These are phyloP conservation scores for Fennellomyces sp. DNA, from an alignment of 371 early-diverging fungal species.

Conservation along the genomic window DNA sequence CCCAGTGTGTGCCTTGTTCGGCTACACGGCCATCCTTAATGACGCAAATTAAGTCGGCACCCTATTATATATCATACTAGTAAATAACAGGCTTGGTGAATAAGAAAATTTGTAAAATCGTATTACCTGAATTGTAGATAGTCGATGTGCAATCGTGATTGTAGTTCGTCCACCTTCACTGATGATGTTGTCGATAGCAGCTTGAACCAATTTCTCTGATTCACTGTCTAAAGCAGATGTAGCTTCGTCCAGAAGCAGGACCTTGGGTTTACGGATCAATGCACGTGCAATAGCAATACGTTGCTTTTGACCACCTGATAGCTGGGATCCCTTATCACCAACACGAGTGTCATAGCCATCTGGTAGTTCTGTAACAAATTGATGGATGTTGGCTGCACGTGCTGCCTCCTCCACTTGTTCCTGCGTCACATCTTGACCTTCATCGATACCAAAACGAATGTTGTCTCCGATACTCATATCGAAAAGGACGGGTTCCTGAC, in stretches of 20 bases:
- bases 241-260: conserved; percentile 94
- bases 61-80: conserved; percentile 66
- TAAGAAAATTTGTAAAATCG: no score
- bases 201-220: conserved; percentile 87
- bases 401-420: conserved; percentile 64
- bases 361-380: conserved; percentile 67
- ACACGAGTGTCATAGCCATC: conserved; percentile 79
- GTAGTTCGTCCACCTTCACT: conserved; percentile 57
- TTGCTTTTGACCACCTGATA: conserved; percentile 28
- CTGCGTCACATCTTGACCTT: conserved; percentile 44
- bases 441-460: conserved; percentile 63
- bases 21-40: conserved; percentile 76
- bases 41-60: conserved; percentile 78
- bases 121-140: no score
- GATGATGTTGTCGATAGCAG: conserved; percentile 78
- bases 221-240: conserved; percentile 94
- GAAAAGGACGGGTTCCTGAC: conserved; percentile 87
- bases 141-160: no score
- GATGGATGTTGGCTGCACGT: conserved; percentile 73
- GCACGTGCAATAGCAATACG: conserved; percentile 54
- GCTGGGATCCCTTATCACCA: conserved; percentile 71
- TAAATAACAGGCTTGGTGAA: conserved; percentile 68
- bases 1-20: conserved; percentile 84
- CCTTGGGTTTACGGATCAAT: conserved; percentile 77
- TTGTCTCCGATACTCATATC: conserved; percentile 75